Base-by-base conservation (phyloP, 495 filamentous ascomycete genomes). In the Penicillium dipodomyicola region DNA sequence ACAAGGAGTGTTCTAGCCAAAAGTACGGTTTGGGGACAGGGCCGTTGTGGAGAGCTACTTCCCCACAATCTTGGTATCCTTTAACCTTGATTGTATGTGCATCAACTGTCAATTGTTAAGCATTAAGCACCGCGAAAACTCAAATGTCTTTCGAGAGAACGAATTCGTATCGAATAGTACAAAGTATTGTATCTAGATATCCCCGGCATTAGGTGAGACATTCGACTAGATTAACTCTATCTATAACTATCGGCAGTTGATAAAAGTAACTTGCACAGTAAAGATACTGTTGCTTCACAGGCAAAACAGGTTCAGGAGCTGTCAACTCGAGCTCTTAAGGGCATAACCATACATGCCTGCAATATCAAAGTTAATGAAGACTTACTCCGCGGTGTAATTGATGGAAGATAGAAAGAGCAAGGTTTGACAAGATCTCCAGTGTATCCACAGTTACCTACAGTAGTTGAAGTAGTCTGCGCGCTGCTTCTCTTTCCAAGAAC, bases 21-120 rank as follows among this genome's bases (percentile, higher is more conserved):
- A 12, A 23, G 10, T 42, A 20, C 40, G 17, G 19, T 42, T 47
- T 42, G 19, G 22, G 17, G n/a, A 33, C 32, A 51, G 35, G 48
- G 49, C 49, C 27, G n/a, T 52, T 52, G 35, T 40, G 50, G 50
- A 33, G 39, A 33, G 39, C 17, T 27, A 19, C 33, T 41, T 41
- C 39, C 50, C 39, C 50, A 33, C 50, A 42, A 25, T 42, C 39
- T 52, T 42, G 25, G 27, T 29, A 27, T 48, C 5, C 43, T 29
- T 17, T n/a, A 39, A 39, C 35, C 35, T 17, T 39, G 35, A 17
- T 39, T 39, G 30, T 32, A 32, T 32, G 14, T 35, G 33, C 33
- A 35, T 35, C 30, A 32, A 10, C 10, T n/a, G n/a, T n/a, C n/a
- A n/a, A n/a, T 32, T 20, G 10, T 32, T 10, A 3, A 32, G 15